Base-by-base conservation (phyloP, 176 grass and related monocot genomes). In the Juncus effusus region DNA sequence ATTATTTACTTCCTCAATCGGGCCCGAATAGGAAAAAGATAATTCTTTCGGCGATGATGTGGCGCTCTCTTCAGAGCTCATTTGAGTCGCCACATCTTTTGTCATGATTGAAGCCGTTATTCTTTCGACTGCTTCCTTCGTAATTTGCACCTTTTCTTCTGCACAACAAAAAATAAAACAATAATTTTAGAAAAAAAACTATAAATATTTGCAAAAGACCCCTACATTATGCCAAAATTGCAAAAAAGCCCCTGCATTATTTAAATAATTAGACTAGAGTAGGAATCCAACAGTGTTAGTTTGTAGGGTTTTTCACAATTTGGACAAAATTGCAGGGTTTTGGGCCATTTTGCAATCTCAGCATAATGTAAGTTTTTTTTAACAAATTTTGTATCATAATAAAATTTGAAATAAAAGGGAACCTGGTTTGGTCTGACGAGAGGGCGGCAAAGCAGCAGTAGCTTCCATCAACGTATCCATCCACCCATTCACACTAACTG, bases 11-110 rank as follows among this genome's bases (percentile, higher is more conserved):
- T 94, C 86, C 68, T 78, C 83, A 60, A 83, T 78, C 60, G 81
- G 62, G 83, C 79, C 59, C 61, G 90, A 72, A 42, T 76, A 79
- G 14, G 94, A 90, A 73, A 82, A 90, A 1, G 78, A 87, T 51
- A 63, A 78, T 10, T 89, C 81, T 83, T 77, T 87, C 2, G 89
- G 83, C 53, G 88, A 89, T 66, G 85, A 86, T 2, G 77, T 69
- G 63, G 85, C 73, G 69, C 89, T 86, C 70, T 86, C 89, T 11
- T 90, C 76, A 2, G 89, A 80, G 62, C 86, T 94, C 95, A 99
- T 99, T 80, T 99, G 95, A 70, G 95, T 99, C 7, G 83, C 85
- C 19, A 85, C 83, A 79, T 99, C 89, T 74, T 94, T 99, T 63
- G 61, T 99, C 67, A 83, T 62, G 51, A 83, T 55, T 69, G 74